Evolutionary conservation across 306 rosid genomes (phyloP), one percentile per base, ranked within the genome.

Genomic region (Dryas alaskensis): DNA sequence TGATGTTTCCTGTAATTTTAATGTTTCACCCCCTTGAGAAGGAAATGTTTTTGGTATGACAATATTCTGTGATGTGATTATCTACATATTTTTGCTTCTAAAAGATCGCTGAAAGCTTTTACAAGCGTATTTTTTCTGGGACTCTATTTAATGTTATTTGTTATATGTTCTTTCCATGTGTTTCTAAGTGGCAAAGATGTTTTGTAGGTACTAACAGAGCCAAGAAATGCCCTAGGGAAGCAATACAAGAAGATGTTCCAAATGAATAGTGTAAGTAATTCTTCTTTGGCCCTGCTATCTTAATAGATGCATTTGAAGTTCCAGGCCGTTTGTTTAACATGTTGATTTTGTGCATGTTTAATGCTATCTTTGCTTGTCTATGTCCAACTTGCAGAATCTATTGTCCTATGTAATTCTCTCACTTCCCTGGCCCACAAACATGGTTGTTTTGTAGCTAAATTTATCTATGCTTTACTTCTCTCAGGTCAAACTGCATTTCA

Each of bases 171-270:
- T 17, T 19, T 10, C 14, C 22, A 19, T 65, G 22, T 48, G 73
- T 76, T 52, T 61, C 76, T 82, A 74, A 54, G 39, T 25, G 40
- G 49, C 72, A 57, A 75, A 70, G 46, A 71, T 75, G 51, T 65
- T 75, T 69, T 69, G 22, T 75, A 95, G 99, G 99, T 92, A 60
- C 88, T 95, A 62, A 92, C 90, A 43, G 99, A 95, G 76, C 98
- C 98, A 9, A 95, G 90, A 82, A 95, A 92, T 85, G 93, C 99
- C 78, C 83, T 95, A 13, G 99, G 97, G 83, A 95, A 95, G 88
- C 98, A 95, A 80, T 95, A 95, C 86, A 90, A 81, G 85, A 95
- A 86, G 85, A 88, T 92, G 84, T 95, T 95, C 81, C 90, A 72
- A 79, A 92, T 95, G 96, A 95, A 95, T 81, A 90, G 78, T n/a